Evolutionary conservation across 768 basidiomycete species (phyloP).

Genomic region (Polyporus arcularius): DNA sequence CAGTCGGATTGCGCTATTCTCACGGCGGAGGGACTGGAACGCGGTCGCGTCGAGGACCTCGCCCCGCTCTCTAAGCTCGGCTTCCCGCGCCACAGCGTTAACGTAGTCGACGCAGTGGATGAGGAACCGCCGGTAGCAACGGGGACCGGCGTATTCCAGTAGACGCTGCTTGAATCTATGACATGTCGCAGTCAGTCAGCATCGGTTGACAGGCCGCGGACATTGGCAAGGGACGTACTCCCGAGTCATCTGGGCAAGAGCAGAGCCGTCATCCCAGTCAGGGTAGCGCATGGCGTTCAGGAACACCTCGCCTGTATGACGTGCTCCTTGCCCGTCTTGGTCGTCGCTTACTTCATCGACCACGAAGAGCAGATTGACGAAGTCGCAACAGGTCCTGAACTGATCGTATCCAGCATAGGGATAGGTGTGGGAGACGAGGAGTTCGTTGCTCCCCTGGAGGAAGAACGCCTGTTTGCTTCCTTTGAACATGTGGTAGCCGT

Average conservation of each 20-base stretch:
- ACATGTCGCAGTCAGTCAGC: not conserved
- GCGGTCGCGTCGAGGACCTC: conserved; percentile 55
- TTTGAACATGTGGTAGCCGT: conserved; percentile 60
- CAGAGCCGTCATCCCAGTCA: conserved; percentile 58
- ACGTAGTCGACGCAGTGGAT: conserved; percentile 59
- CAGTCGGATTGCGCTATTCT: conserved; percentile 69
- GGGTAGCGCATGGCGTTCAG: conserved; percentile 57
- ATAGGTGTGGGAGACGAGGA: conserved; percentile 65
- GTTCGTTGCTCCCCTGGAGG: conserved; percentile 61
- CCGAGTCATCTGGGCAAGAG: conserved; percentile 61
- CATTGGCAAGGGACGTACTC: conserved; percentile 44
- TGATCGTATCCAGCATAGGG: conserved; percentile 60
- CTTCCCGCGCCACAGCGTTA: conserved; percentile 58
- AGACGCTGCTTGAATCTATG: conserved; percentile 61
- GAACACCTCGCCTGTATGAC: conserved; percentile 54
- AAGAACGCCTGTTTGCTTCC: conserved; percentile 66
- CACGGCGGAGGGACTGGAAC: conserved; percentile 61
- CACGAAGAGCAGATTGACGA: conserved; percentile 54
- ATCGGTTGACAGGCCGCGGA: not conserved
- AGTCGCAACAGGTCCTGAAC: conserved; percentile 66
- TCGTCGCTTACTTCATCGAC: conserved; percentile 74
- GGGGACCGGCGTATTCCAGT: conserved; percentile 44
- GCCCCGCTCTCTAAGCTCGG: conserved; percentile 61
- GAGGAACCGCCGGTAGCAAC: conserved; percentile 51
- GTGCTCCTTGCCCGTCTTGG: conserved; percentile 60